Conservation (phyloP, 208 protist species). For the Leishmania turanica region DNA sequence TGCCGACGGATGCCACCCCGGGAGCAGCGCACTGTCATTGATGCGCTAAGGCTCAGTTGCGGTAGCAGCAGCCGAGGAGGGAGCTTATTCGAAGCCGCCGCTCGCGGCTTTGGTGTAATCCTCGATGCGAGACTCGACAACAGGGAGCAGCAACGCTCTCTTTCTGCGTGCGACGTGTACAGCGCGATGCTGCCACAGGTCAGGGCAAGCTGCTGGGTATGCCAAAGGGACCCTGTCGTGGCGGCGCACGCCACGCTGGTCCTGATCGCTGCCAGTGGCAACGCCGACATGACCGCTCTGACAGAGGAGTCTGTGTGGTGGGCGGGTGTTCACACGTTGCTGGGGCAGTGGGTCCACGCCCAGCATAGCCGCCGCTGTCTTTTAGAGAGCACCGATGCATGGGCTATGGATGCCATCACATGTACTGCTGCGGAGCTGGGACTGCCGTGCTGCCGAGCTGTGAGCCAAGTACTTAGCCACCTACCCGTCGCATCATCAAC, state of each 20-base stretch:
- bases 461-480: slow-evolving; percentile 7
- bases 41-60: slow-evolving; percentile 8
- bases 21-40: slow-evolving; percentile 8
- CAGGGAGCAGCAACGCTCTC: neutral
- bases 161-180: slow-evolving; percentile 8
- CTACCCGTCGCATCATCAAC: slow-evolving; percentile 1
- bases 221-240: slow-evolving; percentile 16
- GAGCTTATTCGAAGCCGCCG: neutral
- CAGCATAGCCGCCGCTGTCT: neutral
- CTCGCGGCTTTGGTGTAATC: neutral
- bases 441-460: slow-evolving; percentile 1
- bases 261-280: slow-evolving; percentile 5
- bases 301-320: slow-evolving; percentile 11
- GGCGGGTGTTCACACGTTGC: neutral
- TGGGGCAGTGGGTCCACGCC: slow-evolving; percentile 12
- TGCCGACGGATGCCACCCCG: slow-evolving; percentile 21
- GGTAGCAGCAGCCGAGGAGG: neutral
- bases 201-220: slow-evolving; percentile 20
- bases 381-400: neutral
- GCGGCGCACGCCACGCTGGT: slow-evolving; percentile 29
- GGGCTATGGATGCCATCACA: slow-evolving; percentile 26
- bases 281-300: neutral
- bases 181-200: slow-evolving; percentile 7
- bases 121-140: neutral
- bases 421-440: slow-evolving; percentile 16